A percentile compares a stretch with the other conserved stretches of the same genome.
Conservation (phyloP, 2,329 filamentous ascomycete species). For the Daldinia eschscholtzii region DNA sequence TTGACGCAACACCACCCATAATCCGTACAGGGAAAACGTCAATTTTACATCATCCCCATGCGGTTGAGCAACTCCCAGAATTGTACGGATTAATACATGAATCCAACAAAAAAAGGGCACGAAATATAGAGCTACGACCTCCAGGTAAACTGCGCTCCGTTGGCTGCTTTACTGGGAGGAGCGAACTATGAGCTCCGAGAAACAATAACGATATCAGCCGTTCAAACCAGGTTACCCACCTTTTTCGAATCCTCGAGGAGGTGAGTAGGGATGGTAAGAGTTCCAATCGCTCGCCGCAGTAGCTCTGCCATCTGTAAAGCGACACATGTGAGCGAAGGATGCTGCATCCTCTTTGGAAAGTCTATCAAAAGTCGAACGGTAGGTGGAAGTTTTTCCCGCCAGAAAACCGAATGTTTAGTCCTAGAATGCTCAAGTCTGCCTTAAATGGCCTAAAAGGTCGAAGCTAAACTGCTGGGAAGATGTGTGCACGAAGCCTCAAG, state of each 20-base stretch:
- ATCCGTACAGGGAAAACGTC: slow-evolving; percentile 4
- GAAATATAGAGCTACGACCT: background rate
- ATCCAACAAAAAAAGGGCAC: background rate
- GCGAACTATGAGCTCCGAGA: background rate
- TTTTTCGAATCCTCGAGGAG: slow-evolving; percentile 3
- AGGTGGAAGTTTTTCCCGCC: background rate
- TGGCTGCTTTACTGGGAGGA: background rate
- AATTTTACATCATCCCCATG: slow-evolving; percentile 5
- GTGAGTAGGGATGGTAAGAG: background rate
- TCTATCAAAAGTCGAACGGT: background rate
- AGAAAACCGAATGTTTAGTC: background rate
- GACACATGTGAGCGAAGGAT: slow-evolving; percentile 10
- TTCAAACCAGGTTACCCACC: slow-evolving; percentile 4
- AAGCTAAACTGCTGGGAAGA: slow-evolving; percentile 8
- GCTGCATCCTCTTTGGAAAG: slow-evolving; percentile 3
- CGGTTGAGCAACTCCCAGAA: slow-evolving; percentile 1
- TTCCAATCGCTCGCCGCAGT: slow-evolving; percentile 1
- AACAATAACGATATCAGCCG: slow-evolving; percentile 7
- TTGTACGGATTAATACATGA: background rate
- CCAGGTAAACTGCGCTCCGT: background rate
- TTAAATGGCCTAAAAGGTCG: slow-evolving; percentile 7
- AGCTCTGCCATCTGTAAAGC: slow-evolving; percentile 9
- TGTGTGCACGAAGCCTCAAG: slow-evolving; percentile 4
- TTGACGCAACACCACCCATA: background rate
- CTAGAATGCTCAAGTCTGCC: slow-evolving; percentile 6